Base-by-base conservation (phyloP, 192 early-diverging fungal genomes). In the Jimgerdemannia lactiflua region DNA sequence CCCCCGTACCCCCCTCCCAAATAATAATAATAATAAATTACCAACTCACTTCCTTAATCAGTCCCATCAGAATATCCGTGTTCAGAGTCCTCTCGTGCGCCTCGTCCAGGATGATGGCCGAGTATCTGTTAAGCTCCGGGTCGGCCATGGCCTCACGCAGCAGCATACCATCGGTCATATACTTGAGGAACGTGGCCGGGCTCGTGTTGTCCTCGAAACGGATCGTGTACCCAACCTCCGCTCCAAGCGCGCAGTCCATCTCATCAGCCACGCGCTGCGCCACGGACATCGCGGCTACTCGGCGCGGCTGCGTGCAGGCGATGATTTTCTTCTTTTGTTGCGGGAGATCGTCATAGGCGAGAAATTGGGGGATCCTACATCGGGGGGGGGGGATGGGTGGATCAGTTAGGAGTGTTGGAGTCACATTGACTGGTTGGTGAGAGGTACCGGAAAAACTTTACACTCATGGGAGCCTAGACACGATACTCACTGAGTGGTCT, bases 141-240 rank as follows among this genome's bases (percentile, higher is more conserved):
- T 99, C 97, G 19, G 89, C 91, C 97, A 98, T 98, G 43, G 97
- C 97, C 82, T 99, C 97, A 68, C 97, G 91, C 44, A 99, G 80
- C 42, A 99, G 88, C 97, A 99, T 98, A 94, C 98, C 98, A 83
- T 99, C 97, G 1, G 98, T 99, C 88, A 97, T 95, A 84, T 98
- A 98, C 86, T 98, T 98, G 40, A 99, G 87, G 29, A 94, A 81
- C 2, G 97, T 99, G 18, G 84, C 89, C 9, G 84, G 76, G 7
- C 92, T 92, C 3, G 97, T 98, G 79, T 92, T 91, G 81, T 98
- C 96, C 82, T 99, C 97, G 75, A 99, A 99, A 87, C 98, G 94
- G 78, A 99, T 99, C 76, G 90, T 93, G 85, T 99, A 99, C 70
- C 98, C 98, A 39, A 99, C 98, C 82, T 98, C 94, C 64, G 94